Percentiles rank a stretch among this genome's conserved stretches.
These are phyloP conservation scores for Aureobasidium lini DNA, from an alignment of 2,329 filamentous ascomycete genomes.

Conservation along the genomic window DNA sequence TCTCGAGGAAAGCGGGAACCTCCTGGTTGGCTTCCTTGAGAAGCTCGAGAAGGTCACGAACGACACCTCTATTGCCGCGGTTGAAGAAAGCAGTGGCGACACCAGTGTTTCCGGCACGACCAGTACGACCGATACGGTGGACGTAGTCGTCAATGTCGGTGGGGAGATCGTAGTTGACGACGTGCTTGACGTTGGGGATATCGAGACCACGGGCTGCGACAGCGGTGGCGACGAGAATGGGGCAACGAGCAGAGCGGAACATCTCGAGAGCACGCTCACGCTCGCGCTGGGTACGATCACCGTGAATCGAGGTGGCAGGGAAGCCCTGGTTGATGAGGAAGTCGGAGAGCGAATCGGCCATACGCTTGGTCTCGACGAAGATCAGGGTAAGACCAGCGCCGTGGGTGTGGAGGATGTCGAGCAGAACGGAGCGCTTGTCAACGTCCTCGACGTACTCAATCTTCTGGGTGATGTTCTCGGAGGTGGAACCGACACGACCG, in stretches of 20 bases:
- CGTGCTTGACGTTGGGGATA: slow-evolving; percentile 94
- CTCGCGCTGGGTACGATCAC: slow-evolving; percentile 96
- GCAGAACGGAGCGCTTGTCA: slow-evolving; percentile 95
- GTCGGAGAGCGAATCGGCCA: slow-evolving; percentile 95
- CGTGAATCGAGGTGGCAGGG: slow-evolving; percentile 96
- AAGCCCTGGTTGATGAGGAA: slow-evolving; percentile 99
- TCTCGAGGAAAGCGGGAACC: slow-evolving; percentile 87
- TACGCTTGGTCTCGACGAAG: slow-evolving; percentile 99
- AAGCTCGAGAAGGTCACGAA: slow-evolving; percentile 92
- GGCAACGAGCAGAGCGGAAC: slow-evolving; percentile 93
- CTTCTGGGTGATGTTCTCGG: slow-evolving; percentile 99
- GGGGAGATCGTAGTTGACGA: slow-evolving; percentile 98
- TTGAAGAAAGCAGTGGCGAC: slow-evolving; percentile 99
- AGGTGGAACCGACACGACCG: slow-evolving; percentile 95
- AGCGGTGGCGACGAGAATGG: slow-evolving; percentile 92
- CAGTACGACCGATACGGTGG: slow-evolving; percentile 98
- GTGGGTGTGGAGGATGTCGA: slow-evolving; percentile 95
- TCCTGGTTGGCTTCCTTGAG: slow-evolving; percentile 99
- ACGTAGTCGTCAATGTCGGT: slow-evolving; percentile 99
- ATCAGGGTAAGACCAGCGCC: slow-evolving; percentile 85
- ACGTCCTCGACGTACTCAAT: slow-evolving; percentile 94
- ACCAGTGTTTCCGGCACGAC: slow-evolving; percentile 98
- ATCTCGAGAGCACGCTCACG: slow-evolving; percentile 96
- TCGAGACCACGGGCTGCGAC: slow-evolving; percentile 81
- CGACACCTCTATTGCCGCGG: slow-evolving; percentile 96